phyloP scores from a whole-genome alignment of 1,284 basidiomycete genomes.

The Polyporus tsugae region DNA sequence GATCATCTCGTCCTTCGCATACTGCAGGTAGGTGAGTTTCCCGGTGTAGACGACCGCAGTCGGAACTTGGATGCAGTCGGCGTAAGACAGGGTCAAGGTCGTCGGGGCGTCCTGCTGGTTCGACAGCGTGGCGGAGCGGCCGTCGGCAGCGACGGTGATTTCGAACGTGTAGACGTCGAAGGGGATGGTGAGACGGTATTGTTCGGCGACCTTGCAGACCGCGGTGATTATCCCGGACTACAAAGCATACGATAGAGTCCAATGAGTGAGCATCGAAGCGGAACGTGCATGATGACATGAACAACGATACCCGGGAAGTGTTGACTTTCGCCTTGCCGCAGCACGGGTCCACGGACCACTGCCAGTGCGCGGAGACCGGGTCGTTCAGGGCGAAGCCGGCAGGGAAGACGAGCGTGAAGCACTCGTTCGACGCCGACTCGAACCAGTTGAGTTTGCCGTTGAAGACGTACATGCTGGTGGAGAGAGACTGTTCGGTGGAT shows the following conservation, averaged over 20 bases:
- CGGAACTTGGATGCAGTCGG: neutral
- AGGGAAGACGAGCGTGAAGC: constrained; percentile 7
- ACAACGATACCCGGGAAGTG: neutral
- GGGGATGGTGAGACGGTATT: neutral
- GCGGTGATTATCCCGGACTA: neutral
- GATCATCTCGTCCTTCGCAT: neutral
- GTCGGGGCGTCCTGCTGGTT: neutral
- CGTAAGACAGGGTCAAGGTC: neutral
- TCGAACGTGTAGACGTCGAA: constrained; percentile 2
- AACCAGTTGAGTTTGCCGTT: constrained; percentile 4
- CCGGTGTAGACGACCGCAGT: constrained; percentile 5
- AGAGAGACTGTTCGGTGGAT: neutral
- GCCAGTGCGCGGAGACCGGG: constrained; percentile 8
- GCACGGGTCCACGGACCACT: neutral
- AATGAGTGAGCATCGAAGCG: neutral
- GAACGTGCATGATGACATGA: neutral
- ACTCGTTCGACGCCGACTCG: neutral
- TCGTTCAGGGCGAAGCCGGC: constrained; percentile 3
- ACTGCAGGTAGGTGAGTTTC: neutral
- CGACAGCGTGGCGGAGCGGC: neutral
- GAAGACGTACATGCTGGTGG: neutral
- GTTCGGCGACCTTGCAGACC: neutral
- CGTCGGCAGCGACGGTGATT: neutral
- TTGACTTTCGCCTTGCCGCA: neutral
- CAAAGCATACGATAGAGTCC: too few relatives aligned